A percentile compares a stretch with the other conserved stretches of the same genome.
These are phyloP conservation scores for Botrytis porri DNA, from an alignment of 2,329 filamentous ascomycete species.

Conservation along the genomic window DNA sequence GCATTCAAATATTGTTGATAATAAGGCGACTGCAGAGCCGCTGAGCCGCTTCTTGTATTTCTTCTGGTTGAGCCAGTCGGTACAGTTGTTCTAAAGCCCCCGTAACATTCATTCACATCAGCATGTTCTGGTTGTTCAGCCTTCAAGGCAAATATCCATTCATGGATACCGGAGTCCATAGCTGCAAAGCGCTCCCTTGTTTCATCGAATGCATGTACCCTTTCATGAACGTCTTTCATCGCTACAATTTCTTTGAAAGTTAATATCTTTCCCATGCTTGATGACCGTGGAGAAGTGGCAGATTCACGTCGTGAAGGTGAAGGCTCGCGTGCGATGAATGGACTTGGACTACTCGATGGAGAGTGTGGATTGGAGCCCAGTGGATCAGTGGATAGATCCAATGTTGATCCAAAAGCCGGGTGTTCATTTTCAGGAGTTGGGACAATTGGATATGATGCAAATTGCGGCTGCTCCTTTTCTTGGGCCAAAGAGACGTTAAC, in stretches of 20 bases:
- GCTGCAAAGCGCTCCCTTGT: slow-evolving; percentile 67
- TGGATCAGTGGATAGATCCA: slow-evolving; percentile 24
- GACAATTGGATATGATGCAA: slow-evolving; percentile 27
- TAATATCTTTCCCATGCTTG: slow-evolving; percentile 23
- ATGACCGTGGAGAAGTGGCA: slow-evolving; percentile 15
- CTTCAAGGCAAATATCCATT: slow-evolving; percentile 52
- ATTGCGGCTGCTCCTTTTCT: slow-evolving; percentile 44
- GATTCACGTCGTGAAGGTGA: slow-evolving; percentile 24
- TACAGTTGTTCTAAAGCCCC: slow-evolving; percentile 23
- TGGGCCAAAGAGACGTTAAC: slow-evolving; percentile 43
- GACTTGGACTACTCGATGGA: slow-evolving; percentile 15
- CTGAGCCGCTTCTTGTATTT: slow-evolving; percentile 26
- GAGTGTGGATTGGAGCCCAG: slow-evolving; percentile 9
- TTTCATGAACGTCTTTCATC: slow-evolving; percentile 61
- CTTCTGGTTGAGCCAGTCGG: slow-evolving; percentile 27
- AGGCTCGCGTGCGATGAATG: slow-evolving; percentile 21
- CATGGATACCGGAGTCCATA: slow-evolving; percentile 70
- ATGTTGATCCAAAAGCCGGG: slow-evolving; percentile 32
- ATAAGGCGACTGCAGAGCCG: slow-evolving; percentile 46
- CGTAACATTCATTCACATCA: slow-evolving; percentile 35
- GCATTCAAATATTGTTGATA: slow-evolving; percentile 57
- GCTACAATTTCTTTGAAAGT: slow-evolving; percentile 74
- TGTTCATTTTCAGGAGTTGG: slow-evolving; percentile 42
- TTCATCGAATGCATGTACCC: slow-evolving; percentile 71
- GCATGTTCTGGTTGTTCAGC: slow-evolving; percentile 49